Conservation (phyloP, 305 asterid species). For the Salvia sclarea region DNA sequence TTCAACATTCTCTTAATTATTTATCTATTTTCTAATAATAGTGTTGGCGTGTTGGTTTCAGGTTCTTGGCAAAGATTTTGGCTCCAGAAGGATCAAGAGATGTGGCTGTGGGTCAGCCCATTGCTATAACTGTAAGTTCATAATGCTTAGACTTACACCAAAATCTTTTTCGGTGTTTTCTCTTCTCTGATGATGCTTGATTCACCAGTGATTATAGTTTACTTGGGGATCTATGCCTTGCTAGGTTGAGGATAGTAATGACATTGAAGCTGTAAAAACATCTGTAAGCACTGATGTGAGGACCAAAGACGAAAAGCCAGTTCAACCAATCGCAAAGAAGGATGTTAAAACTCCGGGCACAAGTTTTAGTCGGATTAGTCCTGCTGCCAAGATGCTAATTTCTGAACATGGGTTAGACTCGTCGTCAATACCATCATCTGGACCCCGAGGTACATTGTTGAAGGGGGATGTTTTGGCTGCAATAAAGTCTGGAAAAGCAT, state of each 20-base stretch:
- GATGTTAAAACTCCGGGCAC: constrained; percentile 45
- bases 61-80: constrained; percentile 88
- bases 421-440: constrained; percentile 75
- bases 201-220: constrained; percentile 22
- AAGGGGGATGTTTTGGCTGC: constrained; percentile 96
- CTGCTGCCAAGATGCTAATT: constrained; percentile 89
- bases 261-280: constrained; percentile 70
- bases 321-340: constrained; percentile 43
- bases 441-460: constrained; percentile 92
- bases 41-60: constrained; percentile 41
- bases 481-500: constrained; percentile 77
- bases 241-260: constrained; percentile 93
- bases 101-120: constrained; percentile 90
- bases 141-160: constrained; percentile 24
- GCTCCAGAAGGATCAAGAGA: constrained; percentile 95
- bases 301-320: constrained; percentile 54
- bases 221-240: constrained; percentile 36
- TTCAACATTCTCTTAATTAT: neutral
- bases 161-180: neutral
- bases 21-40: constrained; percentile 11
- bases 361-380: constrained; percentile 73
- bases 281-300: constrained; percentile 47
- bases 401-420: constrained; percentile 76
- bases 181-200: constrained; percentile 25
- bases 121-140: constrained; percentile 83